Base-by-base conservation (phyloP, 768 basidiomycete species). In the Russula abietina region DNA sequence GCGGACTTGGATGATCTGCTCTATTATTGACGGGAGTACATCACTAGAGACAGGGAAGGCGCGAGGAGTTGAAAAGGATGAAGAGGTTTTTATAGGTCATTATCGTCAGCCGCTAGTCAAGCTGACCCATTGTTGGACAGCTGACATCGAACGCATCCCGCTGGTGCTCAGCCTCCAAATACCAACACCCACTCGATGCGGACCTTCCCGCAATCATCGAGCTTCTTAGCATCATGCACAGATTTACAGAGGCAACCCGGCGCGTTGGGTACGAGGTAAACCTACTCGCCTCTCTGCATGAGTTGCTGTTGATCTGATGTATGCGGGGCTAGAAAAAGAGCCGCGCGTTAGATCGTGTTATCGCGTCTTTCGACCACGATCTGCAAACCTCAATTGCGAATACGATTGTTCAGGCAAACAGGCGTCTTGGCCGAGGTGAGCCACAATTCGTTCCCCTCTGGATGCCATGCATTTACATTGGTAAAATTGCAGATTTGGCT, bases 11-110 rank as follows among this genome's bases (percentile, higher is more conserved):
- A 75, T 90, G 59, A 84, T 84, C 69, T 89, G 86, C 71, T 88
- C 83, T 70, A 85, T 86, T 65, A 81, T 87, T 59, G 90, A 92
- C 69, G 83, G 84, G 7, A 88, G 86, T 38, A 80, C 86, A 68
- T 83, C 86, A n/a, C 84, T 85, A 50, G 83, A 90, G 70, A 86
- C 86, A 69, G 89, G 88, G 12, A 90, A 89, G 69, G 80, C 85
- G 49, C 83, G 84, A 50, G 85, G 86, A 75, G 76, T 89, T 17
- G 75, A 75, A 43, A 76, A 84, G 36, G 85, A 89, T 68, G 85
- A 89, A 78, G 84, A 86, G 82, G 66, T 76, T 10, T 30, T 71
- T 46, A 22, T 30, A 74, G 2, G 12, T 5, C 8, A 2, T 11
- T 79, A 78, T 9, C 49, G 69, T 24, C 66, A 75, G 28, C 17